Evolutionary conservation across 352 stramenopile species (phyloP).

Genomic region (Phytophthora chlamydospora): DNA sequence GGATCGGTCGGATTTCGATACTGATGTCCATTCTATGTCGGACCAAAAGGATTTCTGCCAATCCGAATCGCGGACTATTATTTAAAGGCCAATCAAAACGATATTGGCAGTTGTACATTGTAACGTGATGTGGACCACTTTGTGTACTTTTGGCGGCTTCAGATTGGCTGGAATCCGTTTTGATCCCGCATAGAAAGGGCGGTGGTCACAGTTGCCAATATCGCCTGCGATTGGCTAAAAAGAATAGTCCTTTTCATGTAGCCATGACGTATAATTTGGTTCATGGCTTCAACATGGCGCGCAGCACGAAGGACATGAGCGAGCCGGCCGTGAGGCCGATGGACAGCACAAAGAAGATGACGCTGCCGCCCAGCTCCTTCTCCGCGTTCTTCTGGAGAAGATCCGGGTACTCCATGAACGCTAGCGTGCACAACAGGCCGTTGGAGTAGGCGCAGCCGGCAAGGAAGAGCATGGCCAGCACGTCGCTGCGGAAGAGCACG

Average conservation of each 20-base stretch:
- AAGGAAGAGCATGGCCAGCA: slow-evolving; percentile 64
- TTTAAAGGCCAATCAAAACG: too few species aligned
- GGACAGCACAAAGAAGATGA: slow-evolving; percentile 88
- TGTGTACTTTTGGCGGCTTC: too few species aligned
- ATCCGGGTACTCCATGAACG: slow-evolving; percentile 81
- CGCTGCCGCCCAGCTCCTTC: slow-evolving; percentile 74
- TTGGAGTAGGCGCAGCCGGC: slow-evolving; percentile 71
- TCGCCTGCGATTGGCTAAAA: too few species aligned
- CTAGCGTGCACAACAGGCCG: slow-evolving; percentile 69
- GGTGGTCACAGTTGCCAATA: too few species aligned
- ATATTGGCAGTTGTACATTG: too few species aligned
- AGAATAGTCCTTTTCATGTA: too few species aligned
- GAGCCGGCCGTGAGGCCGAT: slow-evolving; percentile 73
- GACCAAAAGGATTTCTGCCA: too few species aligned
- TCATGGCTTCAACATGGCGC: slow-evolving; percentile 79
- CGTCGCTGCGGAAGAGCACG: slow-evolving; percentile 79
- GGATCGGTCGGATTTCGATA: background rate
- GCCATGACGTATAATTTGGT: background rate
- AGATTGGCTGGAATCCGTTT: too few species aligned
- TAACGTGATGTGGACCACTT: too few species aligned
- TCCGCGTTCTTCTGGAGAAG: slow-evolving; percentile 58
- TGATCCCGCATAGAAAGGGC: too few species aligned
- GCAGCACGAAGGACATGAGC: slow-evolving; percentile 78
- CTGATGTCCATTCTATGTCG: too few species aligned
- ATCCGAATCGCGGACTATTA: too few species aligned